Base-by-base conservation (phyloP, 2,329 filamentous ascomycete species). In the Bipolaris cookei region DNA sequence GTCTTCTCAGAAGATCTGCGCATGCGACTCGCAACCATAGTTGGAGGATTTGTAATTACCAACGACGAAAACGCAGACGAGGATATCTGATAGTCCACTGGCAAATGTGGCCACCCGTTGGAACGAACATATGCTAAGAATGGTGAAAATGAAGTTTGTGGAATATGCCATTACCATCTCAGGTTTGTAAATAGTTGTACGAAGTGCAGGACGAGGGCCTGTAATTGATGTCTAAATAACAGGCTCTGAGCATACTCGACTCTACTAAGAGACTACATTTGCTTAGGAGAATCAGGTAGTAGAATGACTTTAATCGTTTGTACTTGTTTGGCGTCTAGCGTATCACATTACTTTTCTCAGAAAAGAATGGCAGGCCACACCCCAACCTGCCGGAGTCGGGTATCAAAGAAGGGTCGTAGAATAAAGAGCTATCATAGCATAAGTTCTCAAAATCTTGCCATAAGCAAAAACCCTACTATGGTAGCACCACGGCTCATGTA, bases 11-110 rank as follows among this genome's bases (percentile, higher is more conserved):
- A n/a, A n/a, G n/a, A n/a, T 38, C 28, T 65, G 18, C 57, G 60
- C 6, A 43, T 63, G 37, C 51, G 62, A 30, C 47, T 65, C 28
- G 57, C 57, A 6, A 59, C 57, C 54, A 51, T 61, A 38, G 62
- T 59, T 28, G 52, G 51, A 37, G 59, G 59, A 10, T 63, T 59
- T 44, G 48, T 51, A n/a, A 59, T 65, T 23, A 14, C 21, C 2
- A 51, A 51, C 20, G 49, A 51, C 13, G 53, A 52, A 30, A 55
- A 53, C 47, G 54, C 38, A 59, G 23, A 20, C 42, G 23, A 45
- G 6, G 21, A 13, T 20, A 11, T 6, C 32, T 21, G 11, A 34
- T 16, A 42, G 38, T 8, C 4, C 38, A 10, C 38, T 13, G 20
- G 18, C 38, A 8, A 20, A 42, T 42, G 18, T 23, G 3, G 1